phyloP scores from a whole-genome alignment of 768 basidiomycete genomes.

The Boletus rubroflammeus region DNA sequence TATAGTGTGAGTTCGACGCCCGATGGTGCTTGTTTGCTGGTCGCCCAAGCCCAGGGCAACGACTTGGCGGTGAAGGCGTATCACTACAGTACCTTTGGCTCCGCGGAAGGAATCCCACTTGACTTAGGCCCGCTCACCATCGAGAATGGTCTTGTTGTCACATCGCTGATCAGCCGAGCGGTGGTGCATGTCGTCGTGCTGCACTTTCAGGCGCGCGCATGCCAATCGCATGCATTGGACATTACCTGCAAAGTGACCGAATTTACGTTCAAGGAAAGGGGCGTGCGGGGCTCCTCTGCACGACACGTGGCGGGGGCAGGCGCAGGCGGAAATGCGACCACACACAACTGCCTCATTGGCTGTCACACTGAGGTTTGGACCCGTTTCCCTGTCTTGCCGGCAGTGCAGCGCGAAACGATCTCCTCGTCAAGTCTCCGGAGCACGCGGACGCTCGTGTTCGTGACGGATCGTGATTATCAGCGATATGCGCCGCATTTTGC shows the following conservation, averaged over 20 bases:
- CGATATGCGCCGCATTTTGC: conserved; percentile 42
- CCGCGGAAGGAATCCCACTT: conserved; percentile 40
- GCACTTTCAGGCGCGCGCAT: conserved; percentile 29
- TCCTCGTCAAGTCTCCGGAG: conserved; percentile 32
- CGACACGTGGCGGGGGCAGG: conserved; percentile 4
- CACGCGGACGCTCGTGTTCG: conserved; percentile 39
- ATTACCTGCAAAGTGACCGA: conserved; percentile 56
- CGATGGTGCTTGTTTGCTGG: conserved; percentile 51
- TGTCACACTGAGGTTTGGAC: conserved; percentile 58
- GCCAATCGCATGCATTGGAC: conserved; percentile 43
- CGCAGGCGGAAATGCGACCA: conserved; percentile 14
- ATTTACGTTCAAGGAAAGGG: conserved; percentile 50
- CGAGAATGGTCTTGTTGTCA: conserved; percentile 30
- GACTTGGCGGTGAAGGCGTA: conserved; percentile 36
- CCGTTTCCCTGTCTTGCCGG: conserved; percentile 55
- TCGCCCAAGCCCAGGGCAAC: conserved; percentile 22
- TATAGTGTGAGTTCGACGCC: conserved; percentile 40
- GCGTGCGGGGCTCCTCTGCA: conserved; percentile 14
- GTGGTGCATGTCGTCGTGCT: conserved; percentile 43
- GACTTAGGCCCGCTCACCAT: conserved; percentile 28
- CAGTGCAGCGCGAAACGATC: conserved; percentile 45
- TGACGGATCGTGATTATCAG: conserved; percentile 36
- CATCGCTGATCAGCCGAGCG: conserved; percentile 43
- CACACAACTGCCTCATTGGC: conserved; percentile 51
- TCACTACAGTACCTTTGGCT: conserved; percentile 58